Percentiles rank a stretch among this genome's conserved stretches.
phyloP scores from a whole-genome alignment of 2,329 filamentous ascomycete species.

The Phialophora verrucosa region DNA sequence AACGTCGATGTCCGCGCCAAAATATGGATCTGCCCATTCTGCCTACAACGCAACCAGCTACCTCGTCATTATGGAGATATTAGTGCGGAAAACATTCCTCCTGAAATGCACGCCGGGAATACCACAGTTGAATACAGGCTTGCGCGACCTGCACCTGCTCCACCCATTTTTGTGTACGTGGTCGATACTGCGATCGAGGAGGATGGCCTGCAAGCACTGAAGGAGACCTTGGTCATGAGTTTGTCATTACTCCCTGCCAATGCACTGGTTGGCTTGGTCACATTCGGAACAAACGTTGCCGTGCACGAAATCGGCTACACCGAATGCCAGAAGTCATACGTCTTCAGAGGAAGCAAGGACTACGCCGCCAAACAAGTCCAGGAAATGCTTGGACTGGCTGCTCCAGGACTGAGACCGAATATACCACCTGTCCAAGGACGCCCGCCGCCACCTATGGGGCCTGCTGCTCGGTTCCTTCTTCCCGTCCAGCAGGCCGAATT shows the following conservation, averaged over 20 bases:
- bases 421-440: slow-evolving; percentile 76
- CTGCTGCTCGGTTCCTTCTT: slow-evolving; percentile 86
- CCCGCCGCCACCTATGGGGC: slow-evolving; percentile 74
- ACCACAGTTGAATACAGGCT: slow-evolving; percentile 72
- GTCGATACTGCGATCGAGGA: slow-evolving; percentile 73
- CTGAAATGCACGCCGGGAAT: slow-evolving; percentile 68
- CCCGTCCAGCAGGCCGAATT: slow-evolving; percentile 96
- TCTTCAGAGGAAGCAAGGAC: slow-evolving; percentile 97
- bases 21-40: slow-evolving; percentile 73
- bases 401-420: slow-evolving; percentile 73
- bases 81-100: slow-evolving; percentile 67
- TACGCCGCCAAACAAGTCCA: slow-evolving; percentile 99
- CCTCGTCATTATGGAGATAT: slow-evolving; percentile 74
- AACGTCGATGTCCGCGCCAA: slow-evolving; percentile 70
- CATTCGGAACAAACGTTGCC: slow-evolving; percentile 85
- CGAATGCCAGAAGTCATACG: slow-evolving; percentile 97
- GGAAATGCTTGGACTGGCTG: slow-evolving; percentile 90
- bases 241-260: slow-evolving; percentile 67
- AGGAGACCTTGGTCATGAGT: slow-evolving; percentile 71
- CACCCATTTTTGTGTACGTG: slow-evolving; percentile 72
- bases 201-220: slow-evolving; percentile 69
- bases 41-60: slow-evolving; percentile 68
- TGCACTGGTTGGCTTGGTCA: slow-evolving; percentile 68
- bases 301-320: slow-evolving; percentile 98
- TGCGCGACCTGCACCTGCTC: slow-evolving; percentile 65